Percentiles rank a stretch among this genome's conserved stretches.
These are phyloP conservation scores for Citrullus colocynthis DNA, from an alignment of 306 rosid genomes.

Conservation along the genomic window DNA sequence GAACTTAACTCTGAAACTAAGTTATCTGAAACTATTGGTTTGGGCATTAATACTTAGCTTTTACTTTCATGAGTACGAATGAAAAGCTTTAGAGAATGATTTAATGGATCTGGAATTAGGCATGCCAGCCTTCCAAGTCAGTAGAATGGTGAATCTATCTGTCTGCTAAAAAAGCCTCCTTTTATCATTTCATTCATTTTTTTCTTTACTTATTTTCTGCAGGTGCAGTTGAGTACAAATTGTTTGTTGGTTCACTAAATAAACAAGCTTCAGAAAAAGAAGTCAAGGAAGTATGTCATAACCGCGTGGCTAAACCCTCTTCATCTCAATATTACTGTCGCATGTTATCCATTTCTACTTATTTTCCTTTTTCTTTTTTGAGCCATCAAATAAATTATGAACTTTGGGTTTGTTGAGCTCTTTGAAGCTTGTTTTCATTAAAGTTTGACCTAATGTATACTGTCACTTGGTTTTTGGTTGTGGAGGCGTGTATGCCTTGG, in stretches of 20 bases:
- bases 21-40: background rate
- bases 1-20: background rate
- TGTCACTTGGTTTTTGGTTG: background rate
- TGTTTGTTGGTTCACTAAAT: slow-evolving; percentile 91
- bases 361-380: background rate
- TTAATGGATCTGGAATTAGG: background rate
- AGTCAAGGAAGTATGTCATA: slow-evolving; percentile 74
- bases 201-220: slow-evolving; percentile 11
- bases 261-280: slow-evolving; percentile 78
- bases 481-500: background rate
- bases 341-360: background rate
- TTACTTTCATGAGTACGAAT: background rate
- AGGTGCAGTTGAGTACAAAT: slow-evolving; percentile 96
- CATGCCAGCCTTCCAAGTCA: background rate
- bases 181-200: slow-evolving; percentile 13
- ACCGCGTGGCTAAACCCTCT: background rate
- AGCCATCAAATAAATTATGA: background rate
- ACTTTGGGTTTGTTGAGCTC: background rate
- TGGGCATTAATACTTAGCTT: background rate
- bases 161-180: background rate
- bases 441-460: background rate
- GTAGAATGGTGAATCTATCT: background rate
- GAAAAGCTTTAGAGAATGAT: background rate
- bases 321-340: background rate
- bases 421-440: background rate